A percentile compares a stretch with the other conserved stretches of the same genome.
phyloP scores from a whole-genome alignment of 179 eudicot species.

The Spinacia oleracea region DNA sequence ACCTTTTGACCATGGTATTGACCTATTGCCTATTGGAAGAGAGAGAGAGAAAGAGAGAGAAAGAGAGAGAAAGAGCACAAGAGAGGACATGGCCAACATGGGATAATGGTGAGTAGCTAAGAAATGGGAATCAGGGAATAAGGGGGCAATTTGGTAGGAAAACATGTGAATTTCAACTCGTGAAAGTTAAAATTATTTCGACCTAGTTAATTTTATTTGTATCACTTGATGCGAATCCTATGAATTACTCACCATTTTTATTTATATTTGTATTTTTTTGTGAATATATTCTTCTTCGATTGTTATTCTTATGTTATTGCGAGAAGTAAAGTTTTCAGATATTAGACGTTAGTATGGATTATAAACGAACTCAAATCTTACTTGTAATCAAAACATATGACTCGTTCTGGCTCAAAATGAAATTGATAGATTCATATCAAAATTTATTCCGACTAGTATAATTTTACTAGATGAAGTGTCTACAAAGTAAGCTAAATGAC shows the following conservation, averaged over 20 bases:
- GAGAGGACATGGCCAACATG: slow-evolving; percentile 23
- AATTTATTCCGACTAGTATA: no score
- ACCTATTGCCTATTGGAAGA: no score
- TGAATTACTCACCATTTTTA: not conserved
- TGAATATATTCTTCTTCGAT: not conserved
- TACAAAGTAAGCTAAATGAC: no score
- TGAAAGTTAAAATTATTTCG: slow-evolving; percentile 23
- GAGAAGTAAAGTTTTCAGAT: no score
- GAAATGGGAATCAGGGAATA: slow-evolving; percentile 8
- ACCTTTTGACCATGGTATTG: not conserved
- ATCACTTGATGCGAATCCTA: slow-evolving; percentile 17
- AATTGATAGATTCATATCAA: no score
- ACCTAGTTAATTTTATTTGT: not conserved
- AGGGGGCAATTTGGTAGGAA: slow-evolving; percentile 22
- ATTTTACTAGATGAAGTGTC: no score
- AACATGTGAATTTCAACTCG: slow-evolving; percentile 35
- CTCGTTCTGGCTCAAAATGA: no score
- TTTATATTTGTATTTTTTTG: not conserved
- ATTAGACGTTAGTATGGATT: no score
- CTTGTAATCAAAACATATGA: no score
- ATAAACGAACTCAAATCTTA: no score
- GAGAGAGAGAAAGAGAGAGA: not conserved
- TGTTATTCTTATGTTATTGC: not conserved
- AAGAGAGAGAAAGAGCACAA: not conserved
- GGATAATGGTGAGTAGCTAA: slow-evolving; percentile 25